Evolutionary conservation across 345 rosid species (phyloP).

Genomic region (Boechera stricta): DNA sequence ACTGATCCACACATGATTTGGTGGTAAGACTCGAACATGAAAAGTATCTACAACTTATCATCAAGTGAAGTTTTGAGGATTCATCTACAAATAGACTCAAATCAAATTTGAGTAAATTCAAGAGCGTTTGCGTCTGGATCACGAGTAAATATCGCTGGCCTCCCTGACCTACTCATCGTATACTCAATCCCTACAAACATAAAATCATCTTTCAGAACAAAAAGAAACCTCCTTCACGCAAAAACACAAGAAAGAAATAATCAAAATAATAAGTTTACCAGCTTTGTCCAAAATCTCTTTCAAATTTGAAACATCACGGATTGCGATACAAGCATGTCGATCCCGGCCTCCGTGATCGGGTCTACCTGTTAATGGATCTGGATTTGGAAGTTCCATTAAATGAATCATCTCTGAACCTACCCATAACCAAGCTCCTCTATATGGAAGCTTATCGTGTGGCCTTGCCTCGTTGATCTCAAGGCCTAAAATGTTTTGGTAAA

Average conservation of each 20-base stretch:
- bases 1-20: background rate
- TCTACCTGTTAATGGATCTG: slow-evolving; percentile 91
- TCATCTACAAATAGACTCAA: slow-evolving; percentile 42
- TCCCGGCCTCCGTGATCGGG: slow-evolving; percentile 94
- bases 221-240: background rate
- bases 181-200: slow-evolving; percentile 65
- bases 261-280: slow-evolving; percentile 51
- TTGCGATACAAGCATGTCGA: slow-evolving; percentile 87
- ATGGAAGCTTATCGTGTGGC: slow-evolving; percentile 91
- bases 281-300: slow-evolving; percentile 77
- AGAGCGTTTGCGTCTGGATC: slow-evolving; percentile 98
- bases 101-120: slow-evolving; percentile 76
- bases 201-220: background rate
- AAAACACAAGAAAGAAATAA: background rate
- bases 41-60: slow-evolving; percentile 23
- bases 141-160: slow-evolving; percentile 88
- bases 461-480: slow-evolving; percentile 93
- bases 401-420: slow-evolving; percentile 98
- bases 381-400: slow-evolving; percentile 98
- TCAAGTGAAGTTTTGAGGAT: background rate
- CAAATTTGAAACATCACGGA: slow-evolving; percentile 75
- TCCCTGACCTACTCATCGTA: slow-evolving; percentile 82
- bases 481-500: slow-evolving; percentile 81
- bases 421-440: slow-evolving; percentile 97
- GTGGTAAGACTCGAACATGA: slow-evolving; percentile 12